phyloP scores from a whole-genome alignment of 1,284 basidiomycete genomes.

The Termitomyces sp. region DNA sequence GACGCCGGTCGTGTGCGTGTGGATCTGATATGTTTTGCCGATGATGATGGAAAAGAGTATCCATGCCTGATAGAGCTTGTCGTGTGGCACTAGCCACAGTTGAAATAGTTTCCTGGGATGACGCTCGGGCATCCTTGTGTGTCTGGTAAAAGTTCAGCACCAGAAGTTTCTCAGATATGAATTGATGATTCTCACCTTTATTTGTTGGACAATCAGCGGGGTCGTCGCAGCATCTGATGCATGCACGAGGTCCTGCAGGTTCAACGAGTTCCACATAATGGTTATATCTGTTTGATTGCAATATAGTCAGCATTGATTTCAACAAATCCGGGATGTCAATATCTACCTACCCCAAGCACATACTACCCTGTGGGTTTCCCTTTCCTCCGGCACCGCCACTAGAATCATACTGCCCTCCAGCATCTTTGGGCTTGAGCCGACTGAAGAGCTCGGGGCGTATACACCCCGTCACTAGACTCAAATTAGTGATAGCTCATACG shows the following conservation, averaged over 20 bases:
- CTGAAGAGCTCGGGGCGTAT: constrained; percentile 37
- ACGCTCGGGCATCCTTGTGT: constrained; percentile 31
- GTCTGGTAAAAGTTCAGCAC: constrained; percentile 19
- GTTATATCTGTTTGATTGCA: constrained; percentile 33
- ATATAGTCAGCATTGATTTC: neutral
- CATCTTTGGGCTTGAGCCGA: constrained; percentile 39
- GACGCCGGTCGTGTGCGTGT: too few relatives aligned
- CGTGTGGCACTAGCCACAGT: constrained; percentile 19
- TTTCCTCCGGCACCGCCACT: constrained; percentile 39
- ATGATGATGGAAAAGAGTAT: too few relatives aligned
- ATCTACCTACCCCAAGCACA: constrained; percentile 42
- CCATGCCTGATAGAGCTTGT: neutral
- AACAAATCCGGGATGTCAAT: neutral
- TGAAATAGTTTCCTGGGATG: constrained; percentile 35
- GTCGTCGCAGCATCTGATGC: constrained; percentile 49
- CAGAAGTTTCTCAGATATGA: neutral
- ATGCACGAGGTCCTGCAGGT: constrained; percentile 38
- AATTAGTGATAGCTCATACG: neutral
- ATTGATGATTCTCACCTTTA: constrained; percentile 27
- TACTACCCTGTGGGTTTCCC: constrained; percentile 44
- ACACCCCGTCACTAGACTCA: constrained; percentile 43
- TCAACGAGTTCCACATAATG: constrained; percentile 51
- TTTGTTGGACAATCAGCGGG: constrained; percentile 40
- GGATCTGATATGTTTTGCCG: too few relatives aligned
- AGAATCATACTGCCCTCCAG: constrained; percentile 50